Conservation (phyloP, 2,329 filamentous ascomycete genomes). For the Triangularia setosa region DNA sequence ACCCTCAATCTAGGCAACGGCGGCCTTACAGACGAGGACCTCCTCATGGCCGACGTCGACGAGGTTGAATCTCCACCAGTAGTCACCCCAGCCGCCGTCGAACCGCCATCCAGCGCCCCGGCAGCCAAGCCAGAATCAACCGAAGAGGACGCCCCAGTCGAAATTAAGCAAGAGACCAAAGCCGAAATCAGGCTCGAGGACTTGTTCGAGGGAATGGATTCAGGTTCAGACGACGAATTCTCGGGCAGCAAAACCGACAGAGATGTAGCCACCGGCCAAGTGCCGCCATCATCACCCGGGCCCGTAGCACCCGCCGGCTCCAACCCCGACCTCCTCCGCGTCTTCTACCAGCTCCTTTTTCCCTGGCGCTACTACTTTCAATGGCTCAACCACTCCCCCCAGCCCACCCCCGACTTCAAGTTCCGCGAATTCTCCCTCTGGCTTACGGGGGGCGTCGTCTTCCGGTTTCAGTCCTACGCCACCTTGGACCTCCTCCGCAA, state of each 20-base stretch:
- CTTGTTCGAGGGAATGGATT: conserved; percentile 55
- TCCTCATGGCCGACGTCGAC: conserved; percentile 20
- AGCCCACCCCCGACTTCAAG: conserved; percentile 80
- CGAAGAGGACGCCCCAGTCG: neutral
- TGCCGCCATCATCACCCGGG: conserved; percentile 38
- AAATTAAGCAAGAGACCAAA: conserved; percentile 25
- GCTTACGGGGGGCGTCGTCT: conserved; percentile 84
- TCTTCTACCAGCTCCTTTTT: conserved; percentile 93
- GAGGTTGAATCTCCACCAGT: neutral
- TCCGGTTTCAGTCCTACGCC: conserved; percentile 76
- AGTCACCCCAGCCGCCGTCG: neutral
- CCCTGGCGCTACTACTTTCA: conserved; percentile 94
- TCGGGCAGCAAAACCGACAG: conserved; percentile 42
- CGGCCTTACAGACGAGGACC: conserved; percentile 11
- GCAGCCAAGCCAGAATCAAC: neutral
- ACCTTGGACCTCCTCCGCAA: conserved; percentile 70
- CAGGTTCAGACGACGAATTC: conserved; percentile 49
- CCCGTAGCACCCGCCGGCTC: conserved; percentile 41
- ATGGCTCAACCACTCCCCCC: conserved; percentile 92
- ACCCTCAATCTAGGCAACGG: neutral
- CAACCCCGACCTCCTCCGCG: conserved; percentile 80
- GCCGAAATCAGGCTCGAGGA: conserved; percentile 50
- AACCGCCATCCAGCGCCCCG: neutral
- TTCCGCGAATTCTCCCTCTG: conserved; percentile 97
- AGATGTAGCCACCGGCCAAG: conserved; percentile 40